Conservation (phyloP, 2,329 filamentous ascomycete species). For the Aureobasidium melanogenum region DNA sequence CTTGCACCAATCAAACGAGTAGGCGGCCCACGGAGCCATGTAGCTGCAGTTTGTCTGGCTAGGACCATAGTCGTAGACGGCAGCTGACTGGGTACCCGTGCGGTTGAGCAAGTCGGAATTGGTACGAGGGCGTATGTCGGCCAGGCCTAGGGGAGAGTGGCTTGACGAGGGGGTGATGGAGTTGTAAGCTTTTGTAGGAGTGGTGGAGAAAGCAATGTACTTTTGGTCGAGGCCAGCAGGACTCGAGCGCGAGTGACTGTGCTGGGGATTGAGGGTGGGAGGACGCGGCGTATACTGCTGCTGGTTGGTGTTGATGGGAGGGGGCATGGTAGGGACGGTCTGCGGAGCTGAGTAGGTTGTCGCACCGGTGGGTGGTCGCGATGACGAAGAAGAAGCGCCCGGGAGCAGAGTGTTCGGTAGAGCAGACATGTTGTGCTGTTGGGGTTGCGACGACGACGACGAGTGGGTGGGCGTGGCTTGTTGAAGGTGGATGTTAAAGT, state of each 20-base stretch:
- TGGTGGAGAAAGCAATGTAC: slow-evolving; percentile 56
- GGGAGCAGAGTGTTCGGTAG: slow-evolving; percentile 55
- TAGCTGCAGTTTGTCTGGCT: slow-evolving; percentile 78
- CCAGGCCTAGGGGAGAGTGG: slow-evolving; percentile 82
- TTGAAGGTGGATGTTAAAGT: slow-evolving; percentile 50
- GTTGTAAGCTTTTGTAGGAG: slow-evolving; percentile 27
- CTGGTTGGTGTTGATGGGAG: slow-evolving; percentile 39
- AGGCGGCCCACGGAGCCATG: slow-evolving; percentile 86
- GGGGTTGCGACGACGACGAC: neutral
- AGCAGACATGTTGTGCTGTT: slow-evolving; percentile 18
- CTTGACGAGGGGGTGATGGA: slow-evolving; percentile 54
- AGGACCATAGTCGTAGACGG: slow-evolving; percentile 55
- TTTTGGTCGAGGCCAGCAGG: slow-evolving; percentile 57
- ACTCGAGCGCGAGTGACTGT: slow-evolving; percentile 78
- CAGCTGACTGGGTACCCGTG: slow-evolving; percentile 55
- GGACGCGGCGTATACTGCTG: slow-evolving; percentile 55
- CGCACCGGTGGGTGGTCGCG: slow-evolving; percentile 23
- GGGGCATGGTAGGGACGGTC: slow-evolving; percentile 48
- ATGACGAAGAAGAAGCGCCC: slow-evolving; percentile 31
- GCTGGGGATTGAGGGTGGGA: slow-evolving; percentile 55
- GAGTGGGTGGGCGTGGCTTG: slow-evolving; percentile 33
- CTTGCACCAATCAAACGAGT: slow-evolving; percentile 99
- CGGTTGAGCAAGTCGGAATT: slow-evolving; percentile 61
- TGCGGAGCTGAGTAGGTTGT: slow-evolving; percentile 43
- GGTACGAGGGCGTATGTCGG: slow-evolving; percentile 81